Base-by-base conservation (phyloP, 176 grass and related monocot species). In the Musa acuminata region DNA sequence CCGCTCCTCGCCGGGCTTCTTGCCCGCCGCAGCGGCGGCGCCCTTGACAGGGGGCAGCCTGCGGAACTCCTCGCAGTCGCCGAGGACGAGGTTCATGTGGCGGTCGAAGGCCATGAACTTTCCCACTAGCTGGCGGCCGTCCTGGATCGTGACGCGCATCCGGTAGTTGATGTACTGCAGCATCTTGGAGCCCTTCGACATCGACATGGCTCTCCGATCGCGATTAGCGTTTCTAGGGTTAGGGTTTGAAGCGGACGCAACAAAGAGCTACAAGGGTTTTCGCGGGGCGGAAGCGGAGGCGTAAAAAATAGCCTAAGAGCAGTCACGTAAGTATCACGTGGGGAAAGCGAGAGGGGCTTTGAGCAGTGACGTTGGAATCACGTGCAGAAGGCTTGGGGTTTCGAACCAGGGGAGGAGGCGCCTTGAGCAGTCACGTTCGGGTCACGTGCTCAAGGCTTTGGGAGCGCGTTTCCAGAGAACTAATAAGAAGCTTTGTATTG, bases 71-170 rank as follows among this genome's bases (percentile, higher is more conserved):
- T 99, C 95, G 80, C 95, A 99, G 75, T 99, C 95, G 66, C 95
- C 86, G 80, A 99, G 86, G 75, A 93, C 95, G 57, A 99, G 86
- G 90, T 99, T 99, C 88, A 99, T 93, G 86, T 99, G 95, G 65
- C 95, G 90, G 76, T 99, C 95, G 95, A 99, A 99, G 58, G 95
- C 95, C 90, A 99, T 94, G 88, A 94, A 99, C 86, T 99, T 99
- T 48, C 90, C 90, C 21, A 99, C 95, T 19, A 99, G 88, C 72
- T 99, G 95, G 6, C 95, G 90, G 0, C 90, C 91, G 65, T 99
- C 95, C 86, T 94, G 95, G 88, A 99, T 94, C 63, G 95, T 99
- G 14, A 99, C 95, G 49, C 91, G 88, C 95, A 99, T 99, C 2
- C 95, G 91, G 84, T 99, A 99, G 88, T 99, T 99, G 68, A 99